Evolutionary conservation across 208 protist genomes (phyloP), one percentile per base, ranked within the genome.

Genomic region (Wallacemonas sp.): DNA sequence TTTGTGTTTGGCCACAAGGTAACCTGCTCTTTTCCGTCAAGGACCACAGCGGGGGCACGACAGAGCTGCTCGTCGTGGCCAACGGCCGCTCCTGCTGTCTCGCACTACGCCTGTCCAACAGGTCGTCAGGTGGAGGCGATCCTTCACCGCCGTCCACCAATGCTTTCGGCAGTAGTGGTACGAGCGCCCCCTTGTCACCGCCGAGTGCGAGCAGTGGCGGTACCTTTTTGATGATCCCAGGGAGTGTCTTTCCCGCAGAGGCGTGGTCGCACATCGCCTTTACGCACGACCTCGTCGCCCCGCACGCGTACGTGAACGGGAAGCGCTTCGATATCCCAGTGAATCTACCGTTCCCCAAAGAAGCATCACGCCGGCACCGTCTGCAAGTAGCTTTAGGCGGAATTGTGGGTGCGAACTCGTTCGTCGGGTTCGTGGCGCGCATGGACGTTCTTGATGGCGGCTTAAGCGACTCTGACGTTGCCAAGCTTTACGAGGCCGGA

Each of bases 231-330:
- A 29, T 78, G n/a, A 72, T 95, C 58, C 65, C 66, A 4, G 76
- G 80, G 32, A 75, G 75, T 52, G 66, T 58, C n/a, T 71, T 95
- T 21, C 44, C 60, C 8, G 78, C 80, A 10, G 79, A 89, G 52
- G 63, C 70, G 39, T 95, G 90, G 87, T 79, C 85, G 30, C 85
- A 95, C 69, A 58, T 95, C n/a, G 84, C 70, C 15, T 78, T 93
- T 57, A 81, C 76, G 21, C 86, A 93, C 41, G 73, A 60, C 52
- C 50, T 88, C 15, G 34, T 68, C 2, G 73, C 77, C 5, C 63
- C 91, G 33, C 71, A 68, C 61, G 61, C 93, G 9, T 93, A 81
- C 73, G 64, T 95, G 52, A 91, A 95, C 68, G 87, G 90, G 17
- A 33, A 73, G 22, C 64, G 71, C 17, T 59, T 79, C 3, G 60